Conservation (phyloP, 129 eudicot species). For the Flaveria robusta region DNA sequence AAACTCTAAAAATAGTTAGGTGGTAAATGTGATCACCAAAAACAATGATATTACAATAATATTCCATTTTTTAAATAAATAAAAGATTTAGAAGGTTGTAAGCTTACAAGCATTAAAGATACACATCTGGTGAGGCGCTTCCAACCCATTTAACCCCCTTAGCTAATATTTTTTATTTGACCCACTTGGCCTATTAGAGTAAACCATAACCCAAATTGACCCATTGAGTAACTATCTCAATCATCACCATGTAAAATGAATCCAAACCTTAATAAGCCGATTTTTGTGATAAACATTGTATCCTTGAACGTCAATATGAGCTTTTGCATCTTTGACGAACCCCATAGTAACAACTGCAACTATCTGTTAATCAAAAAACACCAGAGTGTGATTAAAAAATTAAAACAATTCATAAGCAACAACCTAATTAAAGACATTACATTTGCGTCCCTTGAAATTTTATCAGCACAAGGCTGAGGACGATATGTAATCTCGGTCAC, state of each 20-base stretch:
- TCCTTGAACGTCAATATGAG: conserved; percentile 97
- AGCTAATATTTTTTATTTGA: not conserved
- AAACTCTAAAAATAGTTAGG: not conserved
- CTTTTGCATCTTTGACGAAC: conserved; percentile 91
- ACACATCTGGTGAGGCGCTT: not conserved
- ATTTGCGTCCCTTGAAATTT: conserved; percentile 62
- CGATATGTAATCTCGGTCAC: conserved; percentile 83
- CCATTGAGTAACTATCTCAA: not conserved
- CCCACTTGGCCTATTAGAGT: not conserved
- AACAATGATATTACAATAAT: not conserved
- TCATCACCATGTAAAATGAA: conserved; percentile 4
- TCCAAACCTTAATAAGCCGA: conserved; percentile 81
- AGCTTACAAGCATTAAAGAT: not conserved
- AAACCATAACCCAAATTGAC: not conserved
- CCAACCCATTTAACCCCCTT: not conserved
- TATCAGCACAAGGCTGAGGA: conserved; percentile 76
- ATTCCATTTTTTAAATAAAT: not conserved
- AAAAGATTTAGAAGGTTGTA: not conserved
- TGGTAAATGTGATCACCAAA: not conserved
- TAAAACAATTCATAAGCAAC: conserved; percentile 26
- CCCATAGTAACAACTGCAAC: conserved; percentile 93
- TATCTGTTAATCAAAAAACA: conserved; percentile 50
- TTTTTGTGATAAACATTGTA: conserved; percentile 97
- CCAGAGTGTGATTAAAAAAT: conserved; percentile 14
- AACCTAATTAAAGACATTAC: conserved; percentile 41